Conservation (phyloP, 2,329 filamentous ascomycete species). For the Ambrosiella cleistominuta region DNA sequence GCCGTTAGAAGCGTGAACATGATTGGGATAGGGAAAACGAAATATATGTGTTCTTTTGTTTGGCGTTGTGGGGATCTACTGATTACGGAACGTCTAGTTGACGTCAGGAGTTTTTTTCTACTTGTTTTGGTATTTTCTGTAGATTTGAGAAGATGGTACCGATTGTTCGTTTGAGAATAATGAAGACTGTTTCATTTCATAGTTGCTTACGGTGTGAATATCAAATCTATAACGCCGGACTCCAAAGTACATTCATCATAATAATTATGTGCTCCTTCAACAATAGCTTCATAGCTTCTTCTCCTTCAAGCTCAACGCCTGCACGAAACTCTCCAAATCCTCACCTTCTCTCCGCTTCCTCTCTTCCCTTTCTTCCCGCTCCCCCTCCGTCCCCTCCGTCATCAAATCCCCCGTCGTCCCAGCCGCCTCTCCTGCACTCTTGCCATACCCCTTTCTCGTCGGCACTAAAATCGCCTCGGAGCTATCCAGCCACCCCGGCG, state of each 20-base stretch:
- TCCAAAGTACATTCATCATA: no score
- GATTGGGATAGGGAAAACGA: neutral
- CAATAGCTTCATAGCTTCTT: neutral
- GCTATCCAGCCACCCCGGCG: conserved; percentile 68
- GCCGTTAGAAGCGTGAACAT: conserved; percentile 6
- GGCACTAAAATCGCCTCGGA: conserved; percentile 25
- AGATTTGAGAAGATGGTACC: no score
- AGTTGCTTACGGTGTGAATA: no score
- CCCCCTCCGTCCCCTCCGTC: conserved; percentile 24
- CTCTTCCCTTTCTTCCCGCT: conserved; percentile 18
- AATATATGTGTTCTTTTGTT: neutral
- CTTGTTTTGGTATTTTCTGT: no score
- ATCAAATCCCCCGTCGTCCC: conserved; percentile 13
- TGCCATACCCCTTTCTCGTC: conserved; percentile 7
- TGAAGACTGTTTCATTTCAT: no score
- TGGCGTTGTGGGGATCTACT: neutral
- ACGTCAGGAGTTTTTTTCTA: neutral
- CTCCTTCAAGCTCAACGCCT: conserved; percentile 11
- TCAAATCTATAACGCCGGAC: no score
- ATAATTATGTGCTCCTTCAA: no score
- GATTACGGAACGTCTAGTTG: neutral
- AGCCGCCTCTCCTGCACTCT: conserved; percentile 15
- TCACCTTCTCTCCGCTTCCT: conserved; percentile 4
- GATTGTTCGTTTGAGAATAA: no score
- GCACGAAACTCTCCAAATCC: conserved; percentile 5